Percentiles rank a stretch among this genome's conserved stretches.
These are phyloP conservation scores for Oropetium thomaeum DNA, from an alignment of 176 grass and related monocot species.

Conservation along the genomic window DNA sequence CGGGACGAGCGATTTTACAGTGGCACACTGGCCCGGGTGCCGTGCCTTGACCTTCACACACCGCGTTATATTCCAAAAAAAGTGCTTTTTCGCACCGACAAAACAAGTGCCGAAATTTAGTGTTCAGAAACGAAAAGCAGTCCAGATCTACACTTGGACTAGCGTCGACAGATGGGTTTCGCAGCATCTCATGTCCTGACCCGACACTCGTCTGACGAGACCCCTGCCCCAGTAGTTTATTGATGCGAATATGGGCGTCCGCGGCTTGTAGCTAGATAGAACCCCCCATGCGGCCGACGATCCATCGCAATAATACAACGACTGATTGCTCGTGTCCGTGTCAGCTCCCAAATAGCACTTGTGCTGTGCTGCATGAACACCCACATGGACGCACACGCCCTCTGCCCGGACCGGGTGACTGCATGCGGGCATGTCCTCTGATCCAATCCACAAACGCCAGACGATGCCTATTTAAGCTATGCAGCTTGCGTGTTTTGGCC, in stretches of 20 bases:
- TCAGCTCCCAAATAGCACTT: not conserved
- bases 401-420: not conserved
- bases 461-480: not conserved
- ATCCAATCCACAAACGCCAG: conserved; percentile 9
- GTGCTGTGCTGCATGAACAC: not conserved
- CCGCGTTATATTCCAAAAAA: not conserved
- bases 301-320: conserved; percentile 1
- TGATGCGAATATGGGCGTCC: conserved; percentile 38
- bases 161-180: conserved; percentile 30
- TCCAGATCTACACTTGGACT: conserved; percentile 19
- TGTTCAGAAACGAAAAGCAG: not conserved
- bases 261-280: not conserved
- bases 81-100: conserved; percentile 9
- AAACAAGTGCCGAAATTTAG: not conserved
- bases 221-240: conserved; percentile 22
- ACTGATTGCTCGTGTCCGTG: not conserved
- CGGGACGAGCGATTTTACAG: too few species aligned
- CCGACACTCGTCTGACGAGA: conserved; percentile 27
- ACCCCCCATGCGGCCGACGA: conserved; percentile 38
- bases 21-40: too few species aligned
- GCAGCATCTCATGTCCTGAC: conserved; percentile 14
- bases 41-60: too few species aligned
- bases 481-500: not conserved
- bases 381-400: conserved; percentile 19
- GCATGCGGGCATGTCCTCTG: not conserved